phyloP scores from a whole-genome alignment of 2,329 filamentous ascomycete genomes.

The Claviceps pazoutovae region DNA sequence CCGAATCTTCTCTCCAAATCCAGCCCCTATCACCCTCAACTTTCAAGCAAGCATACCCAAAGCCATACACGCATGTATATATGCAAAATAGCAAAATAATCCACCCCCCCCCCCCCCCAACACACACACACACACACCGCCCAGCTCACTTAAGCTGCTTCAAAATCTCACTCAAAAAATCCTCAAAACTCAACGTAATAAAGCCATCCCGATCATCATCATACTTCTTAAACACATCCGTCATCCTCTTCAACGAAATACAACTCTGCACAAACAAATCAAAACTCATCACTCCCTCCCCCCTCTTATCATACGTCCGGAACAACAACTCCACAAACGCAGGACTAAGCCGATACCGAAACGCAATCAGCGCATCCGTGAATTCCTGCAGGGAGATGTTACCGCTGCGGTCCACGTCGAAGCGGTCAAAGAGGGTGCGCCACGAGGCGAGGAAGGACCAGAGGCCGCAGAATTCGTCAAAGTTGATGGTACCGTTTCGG shows the following conservation, averaged over 20 bases:
- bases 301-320: constrained; percentile 70
- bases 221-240: constrained; percentile 97
- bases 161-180: constrained; percentile 58
- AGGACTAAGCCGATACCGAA: constrained; percentile 80
- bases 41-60: no score
- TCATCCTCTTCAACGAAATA: constrained; percentile 95
- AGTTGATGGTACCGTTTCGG: constrained; percentile 76
- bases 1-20: no score
- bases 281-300: constrained; percentile 65
- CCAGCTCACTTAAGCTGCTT: constrained; percentile 39
- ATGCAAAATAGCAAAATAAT: no score
- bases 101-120: no score
- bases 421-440: constrained; percentile 88
- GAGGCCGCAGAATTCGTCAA: constrained; percentile 89
- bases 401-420: constrained; percentile 76
- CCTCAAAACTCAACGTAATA: constrained; percentile 70
- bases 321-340: constrained; percentile 78
- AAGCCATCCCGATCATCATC: constrained; percentile 94
- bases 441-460: constrained; percentile 95
- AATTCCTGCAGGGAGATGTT: constrained; percentile 82
- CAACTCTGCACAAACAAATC: constrained; percentile 96
- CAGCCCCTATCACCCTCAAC: no score
- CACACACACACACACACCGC: no score
- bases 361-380: constrained; percentile 76
- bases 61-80: no score